Base-by-base conservation (phyloP, 2,329 filamentous ascomycete species). In the Cytospora paraplurivora region DNA sequence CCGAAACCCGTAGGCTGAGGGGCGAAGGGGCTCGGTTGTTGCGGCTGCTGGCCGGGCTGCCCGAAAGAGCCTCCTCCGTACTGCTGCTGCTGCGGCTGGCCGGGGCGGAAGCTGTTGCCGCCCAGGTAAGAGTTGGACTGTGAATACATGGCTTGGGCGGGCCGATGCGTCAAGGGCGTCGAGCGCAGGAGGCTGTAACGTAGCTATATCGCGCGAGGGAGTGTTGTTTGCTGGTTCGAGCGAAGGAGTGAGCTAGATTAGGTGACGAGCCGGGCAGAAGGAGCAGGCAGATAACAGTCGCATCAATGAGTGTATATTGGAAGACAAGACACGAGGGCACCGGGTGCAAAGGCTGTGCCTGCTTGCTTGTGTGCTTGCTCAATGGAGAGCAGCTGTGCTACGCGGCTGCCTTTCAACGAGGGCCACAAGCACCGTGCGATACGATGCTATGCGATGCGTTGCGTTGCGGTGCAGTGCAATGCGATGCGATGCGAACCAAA, bases 91-190 rank as follows among this genome's bases (percentile, higher is more conserved):
- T 85, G 87, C 68, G 82, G 82, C 37, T 59, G 59, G 68, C 85
- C 85, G 60, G 90, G 90, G 66, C 88, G 90, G 75, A 89, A 86
- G 81, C 83, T 89, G 74, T 88, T 92, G 76, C 84, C 90, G 77
- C 92, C 92, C 72, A 96, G 79, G 77, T 89, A 97, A 68, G 91
- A 88, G 81, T 91, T 96, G 69, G 92, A 91, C 76, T 89, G 92
- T 69, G 92, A 95, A 80, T 92, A 98, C 94, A 97, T 97, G 27
- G 27, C 78, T 72, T 67, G 68, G 65, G 56, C 54, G 49, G 34
- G 27, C 32, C 44, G 33, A 8, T 10, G 32, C 7, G 52, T 56
- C 63, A 49, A 35, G 35, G 54, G 47, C 57, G 54, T 44, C 62
- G 41, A 47, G 32, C 38, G n/a, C 50, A 61, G 27, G 57, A 53